phyloP scores from a whole-genome alignment of 371 early-diverging fungal species.

The Mortierella sp. region DNA sequence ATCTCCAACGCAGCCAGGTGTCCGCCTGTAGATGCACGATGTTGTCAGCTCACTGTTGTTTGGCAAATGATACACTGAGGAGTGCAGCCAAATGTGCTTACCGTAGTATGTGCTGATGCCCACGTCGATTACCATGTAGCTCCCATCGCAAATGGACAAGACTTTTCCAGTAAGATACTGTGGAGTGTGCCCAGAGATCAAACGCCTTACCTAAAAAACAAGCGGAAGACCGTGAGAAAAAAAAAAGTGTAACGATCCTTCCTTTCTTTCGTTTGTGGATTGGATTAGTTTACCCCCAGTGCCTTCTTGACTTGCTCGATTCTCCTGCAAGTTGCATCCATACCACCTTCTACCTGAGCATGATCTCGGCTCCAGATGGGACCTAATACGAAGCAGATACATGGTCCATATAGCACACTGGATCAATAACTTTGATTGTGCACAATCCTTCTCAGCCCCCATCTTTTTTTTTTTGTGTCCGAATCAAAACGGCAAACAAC shows the following conservation, averaged over 20 bases:
- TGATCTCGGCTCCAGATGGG: slow-evolving; percentile 44
- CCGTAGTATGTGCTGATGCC: slow-evolving; percentile 81
- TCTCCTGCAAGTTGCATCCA: slow-evolving; percentile 25
- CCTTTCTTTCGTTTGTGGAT: too few relatives aligned
- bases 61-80: not conserved
- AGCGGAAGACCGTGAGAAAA: not conserved
- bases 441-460: too few relatives aligned
- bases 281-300: slow-evolving; percentile 30
- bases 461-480: too few relatives aligned
- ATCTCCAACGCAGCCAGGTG: slow-evolving; percentile 50
- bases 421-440: slow-evolving; percentile 26
- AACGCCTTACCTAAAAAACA: slow-evolving; percentile 66
- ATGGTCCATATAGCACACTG: too few relatives aligned
- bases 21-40: too few relatives aligned
- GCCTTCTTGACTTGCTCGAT: slow-evolving; percentile 40
- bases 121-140: slow-evolving; percentile 76
- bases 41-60: too few relatives aligned
- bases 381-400: slow-evolving; percentile 8
- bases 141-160: slow-evolving; percentile 71
- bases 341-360: slow-evolving; percentile 35
- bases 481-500: too few relatives aligned
- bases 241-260: too few relatives aligned
- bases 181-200: slow-evolving; percentile 85
- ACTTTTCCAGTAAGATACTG: slow-evolving; percentile 61
- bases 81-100: not conserved